A percentile compares a stretch with the other conserved stretches of the same genome.
Evolutionary conservation across 2,329 filamentous ascomycete species (phyloP).

Genomic region (Colletotrichum neosansevieriae): DNA sequence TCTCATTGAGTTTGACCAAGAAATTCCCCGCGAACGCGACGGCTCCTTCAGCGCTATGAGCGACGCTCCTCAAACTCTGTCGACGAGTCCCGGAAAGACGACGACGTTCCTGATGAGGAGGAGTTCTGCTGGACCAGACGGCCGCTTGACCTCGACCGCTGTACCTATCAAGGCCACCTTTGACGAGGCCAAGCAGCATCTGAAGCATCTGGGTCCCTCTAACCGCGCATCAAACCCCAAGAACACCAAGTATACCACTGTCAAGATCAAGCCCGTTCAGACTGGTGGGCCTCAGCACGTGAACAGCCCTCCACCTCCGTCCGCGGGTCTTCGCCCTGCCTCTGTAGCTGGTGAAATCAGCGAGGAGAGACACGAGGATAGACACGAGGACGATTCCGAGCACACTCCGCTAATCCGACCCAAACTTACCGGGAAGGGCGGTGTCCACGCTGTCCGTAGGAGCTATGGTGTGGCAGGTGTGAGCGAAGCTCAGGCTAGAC

Average conservation of each 20-base stretch:
- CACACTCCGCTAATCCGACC: conserved; percentile 40
- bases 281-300: conserved; percentile 54
- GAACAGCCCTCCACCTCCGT: conserved; percentile 33
- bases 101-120: conserved; percentile 72
- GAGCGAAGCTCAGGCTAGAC: conserved; percentile 38
- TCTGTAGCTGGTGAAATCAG: conserved; percentile 40
- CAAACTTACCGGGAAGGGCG: conserved; percentile 44
- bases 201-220: conserved; percentile 75
- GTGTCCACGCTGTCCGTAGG: conserved; percentile 40
- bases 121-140: conserved; percentile 67
- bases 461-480: conserved; percentile 39
- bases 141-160: conserved; percentile 58
- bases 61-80: conserved; percentile 53
- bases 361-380: conserved; percentile 13
- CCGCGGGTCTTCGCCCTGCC: conserved; percentile 42
- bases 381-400: conserved; percentile 24
- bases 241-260: conserved; percentile 70
- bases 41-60: conserved; percentile 53
- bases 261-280: conserved; percentile 75
- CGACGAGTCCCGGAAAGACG: conserved; percentile 61
- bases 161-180: conserved; percentile 71
- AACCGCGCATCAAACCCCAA: conserved; percentile 75
- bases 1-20: conserved; percentile 56
- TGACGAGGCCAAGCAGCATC: conserved; percentile 72
- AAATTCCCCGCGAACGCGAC: conserved; percentile 46